These are phyloP conservation scores for Trichoderma sp. DNA, from an alignment of 2,329 filamentous ascomycete genomes.

Conservation along the genomic window DNA sequence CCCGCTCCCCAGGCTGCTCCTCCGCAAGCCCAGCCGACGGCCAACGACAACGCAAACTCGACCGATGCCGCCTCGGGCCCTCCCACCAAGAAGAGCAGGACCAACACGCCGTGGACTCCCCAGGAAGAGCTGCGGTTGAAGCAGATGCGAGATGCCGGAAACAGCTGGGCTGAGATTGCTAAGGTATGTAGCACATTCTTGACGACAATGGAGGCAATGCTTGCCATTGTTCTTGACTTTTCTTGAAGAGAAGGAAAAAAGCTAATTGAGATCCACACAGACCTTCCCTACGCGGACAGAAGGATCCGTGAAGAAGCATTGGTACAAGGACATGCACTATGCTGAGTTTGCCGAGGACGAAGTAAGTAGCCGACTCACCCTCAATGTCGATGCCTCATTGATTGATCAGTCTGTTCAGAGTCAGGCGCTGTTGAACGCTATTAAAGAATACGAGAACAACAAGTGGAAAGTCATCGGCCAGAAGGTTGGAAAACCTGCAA, in stretches of 20 bases:
- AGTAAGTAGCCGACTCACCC: conserved; percentile 51
- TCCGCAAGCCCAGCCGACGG: conserved; percentile 28
- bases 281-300: conserved; percentile 92
- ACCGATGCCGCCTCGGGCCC: conserved; percentile 41
- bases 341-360: conserved; percentile 98
- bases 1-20: conserved; percentile 31
- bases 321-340: conserved; percentile 99
- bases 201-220: not conserved
- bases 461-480: conserved; percentile 98
- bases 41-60: conserved; percentile 33
- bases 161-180: conserved; percentile 96
- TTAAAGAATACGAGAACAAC: conserved; percentile 97
- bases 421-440: conserved; percentile 79
- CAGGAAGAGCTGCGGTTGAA: conserved; percentile 90
- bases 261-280: conserved; percentile 41
- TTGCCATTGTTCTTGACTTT: not conserved
- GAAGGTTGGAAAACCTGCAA: conserved; percentile 96
- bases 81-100: conserved; percentile 84
- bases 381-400: conserved; percentile 11
- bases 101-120: conserved; percentile 98
- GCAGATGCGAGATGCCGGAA: conserved; percentile 87
- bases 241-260: not conserved
- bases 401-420: conserved; percentile 48
- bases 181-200: conserved; percentile 66
- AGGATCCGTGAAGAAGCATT: conserved; percentile 98